These are phyloP conservation scores for Macadamia tetraphylla DNA, from an alignment of 164 flowering plant species.

Conservation along the genomic window DNA sequence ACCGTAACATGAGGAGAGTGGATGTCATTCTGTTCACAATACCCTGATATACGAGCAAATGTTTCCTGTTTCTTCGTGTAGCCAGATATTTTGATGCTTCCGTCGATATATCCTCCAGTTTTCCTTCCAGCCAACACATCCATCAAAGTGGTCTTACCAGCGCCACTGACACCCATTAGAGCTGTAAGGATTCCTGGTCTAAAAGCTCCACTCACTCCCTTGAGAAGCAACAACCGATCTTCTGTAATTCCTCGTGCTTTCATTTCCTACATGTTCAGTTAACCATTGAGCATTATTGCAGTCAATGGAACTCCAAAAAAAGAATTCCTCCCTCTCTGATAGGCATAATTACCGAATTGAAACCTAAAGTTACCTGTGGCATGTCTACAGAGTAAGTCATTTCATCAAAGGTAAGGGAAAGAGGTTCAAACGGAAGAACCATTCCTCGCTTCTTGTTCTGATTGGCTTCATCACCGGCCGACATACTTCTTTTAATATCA, in stretches of 20 bases:
- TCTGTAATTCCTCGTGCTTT: conserved; percentile 42
- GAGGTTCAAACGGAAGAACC: conserved; percentile 68
- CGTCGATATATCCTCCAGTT: too few relatives aligned
- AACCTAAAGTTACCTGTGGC: conserved; percentile 21
- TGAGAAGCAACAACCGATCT: conserved; percentile 36
- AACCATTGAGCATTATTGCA: too few relatives aligned
- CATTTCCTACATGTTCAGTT: conserved; percentile 22
- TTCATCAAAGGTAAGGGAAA: conserved; percentile 54
- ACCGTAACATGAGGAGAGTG: conserved; percentile 41
- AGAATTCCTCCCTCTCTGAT: too few relatives aligned
- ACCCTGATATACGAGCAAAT: conserved; percentile 16
- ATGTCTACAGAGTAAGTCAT: conserved; percentile 47
- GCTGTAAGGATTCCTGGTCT: too few relatives aligned
- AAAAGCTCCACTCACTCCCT: conserved; percentile 27
- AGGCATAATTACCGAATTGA: too few relatives aligned
- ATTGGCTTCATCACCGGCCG: conserved; percentile 11
- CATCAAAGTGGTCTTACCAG: too few relatives aligned
- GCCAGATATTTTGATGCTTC: too few relatives aligned
- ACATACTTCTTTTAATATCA: background rate
- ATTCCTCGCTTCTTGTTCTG: conserved; percentile 42
- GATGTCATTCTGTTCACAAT: conserved; percentile 39
- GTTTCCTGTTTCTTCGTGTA: too few relatives aligned
- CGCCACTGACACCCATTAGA: too few relatives aligned
- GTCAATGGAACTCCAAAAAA: too few relatives aligned
- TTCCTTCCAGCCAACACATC: too few relatives aligned